Evolutionary conservation across 2,329 filamentous ascomycete species (phyloP), one percentile per base, ranked within the genome.

Genomic region (Colletotrichum melonis): DNA sequence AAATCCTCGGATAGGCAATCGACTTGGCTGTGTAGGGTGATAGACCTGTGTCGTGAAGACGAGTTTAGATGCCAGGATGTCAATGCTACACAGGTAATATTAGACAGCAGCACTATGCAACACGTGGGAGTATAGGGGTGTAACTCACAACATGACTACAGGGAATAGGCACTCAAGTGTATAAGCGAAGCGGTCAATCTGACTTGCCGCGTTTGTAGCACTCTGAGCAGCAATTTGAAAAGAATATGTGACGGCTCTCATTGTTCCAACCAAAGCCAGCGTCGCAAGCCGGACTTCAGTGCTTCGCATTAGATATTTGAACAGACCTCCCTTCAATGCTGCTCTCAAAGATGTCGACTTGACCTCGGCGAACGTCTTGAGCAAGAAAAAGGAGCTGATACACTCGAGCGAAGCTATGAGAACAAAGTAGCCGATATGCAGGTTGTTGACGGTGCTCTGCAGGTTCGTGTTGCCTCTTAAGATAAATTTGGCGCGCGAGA

Each of bases 341-440:
- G 79, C 80, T 62, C 80, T 79, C 38, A 80, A 75, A 0, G 81
- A 81, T 3, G 78, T 76, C 0, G 75, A 78, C 49, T 79, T 79
- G 1, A 83, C 83, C 2, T 77, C 75, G 1, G 77, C 76, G 62
- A 86, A 86, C 4, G 80, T 83, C 46, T 77, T 77, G 8, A 86
- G 77, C 0, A 86, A 76, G 76, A 85, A 85, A 63, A 79, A 81
- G 9, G 84, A 79, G 76, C 80, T 84, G 22, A 84, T 54, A 46
- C 80, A 83, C 72, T 86, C 84, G 14, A 85, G 65, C 0, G 83
- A n/a, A 8, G 84, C 84, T 55, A 86, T 84, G 26, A 80, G 75
- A 11, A 81, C 76, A 56, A 86, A 86, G 76, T 85, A 86, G 19
- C 79, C 83, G 71, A 85, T 80, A 67, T 86, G 84, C 0, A 86